These are phyloP conservation scores for Cladorrhinum samala DNA, from an alignment of 495 filamentous ascomycete species.

Conservation along the genomic window DNA sequence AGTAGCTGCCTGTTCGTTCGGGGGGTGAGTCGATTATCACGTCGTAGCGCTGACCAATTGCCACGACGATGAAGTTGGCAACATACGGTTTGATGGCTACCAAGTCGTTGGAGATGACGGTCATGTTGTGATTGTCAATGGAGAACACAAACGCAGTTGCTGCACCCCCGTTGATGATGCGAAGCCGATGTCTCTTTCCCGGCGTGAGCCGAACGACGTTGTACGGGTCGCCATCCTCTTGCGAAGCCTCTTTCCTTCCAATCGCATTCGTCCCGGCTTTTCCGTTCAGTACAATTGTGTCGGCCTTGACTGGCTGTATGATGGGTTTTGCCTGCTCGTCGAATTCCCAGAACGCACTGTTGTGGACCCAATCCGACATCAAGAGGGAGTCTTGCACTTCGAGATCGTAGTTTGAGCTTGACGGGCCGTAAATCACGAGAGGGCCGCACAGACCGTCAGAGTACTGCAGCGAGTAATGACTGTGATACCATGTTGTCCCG, in stretches of 20 bases:
- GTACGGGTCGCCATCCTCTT: constrained; percentile 26
- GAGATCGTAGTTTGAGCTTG: constrained; percentile 42
- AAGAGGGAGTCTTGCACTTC: constrained; percentile 44
- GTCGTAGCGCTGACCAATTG: constrained; percentile 58
- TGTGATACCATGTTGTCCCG: constrained; percentile 50
- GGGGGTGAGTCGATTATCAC: constrained; percentile 58
- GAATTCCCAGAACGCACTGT: constrained; percentile 15
- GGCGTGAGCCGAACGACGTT: constrained; percentile 31
- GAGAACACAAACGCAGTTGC: constrained; percentile 44
- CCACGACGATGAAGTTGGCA: constrained; percentile 43
- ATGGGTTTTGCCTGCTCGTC: constrained; percentile 1
- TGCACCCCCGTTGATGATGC: constrained; percentile 51
- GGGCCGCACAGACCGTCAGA: constrained; percentile 29
- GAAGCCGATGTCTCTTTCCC: constrained; percentile 45
- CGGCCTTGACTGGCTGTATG: constrained; percentile 5
- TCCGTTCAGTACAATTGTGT: constrained; percentile 33
- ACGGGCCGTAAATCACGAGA: constrained; percentile 50
- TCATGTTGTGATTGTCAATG: constrained; percentile 50
- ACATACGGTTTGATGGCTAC: constrained; percentile 46
- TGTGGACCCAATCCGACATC: constrained; percentile 32
- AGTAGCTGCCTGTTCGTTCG: constrained; percentile 25
- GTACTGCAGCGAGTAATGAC: constrained; percentile 39
- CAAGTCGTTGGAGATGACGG: constrained; percentile 48
- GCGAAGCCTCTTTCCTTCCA: constrained; percentile 20
- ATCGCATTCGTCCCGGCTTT: constrained; percentile 13